A percentile compares a stretch with the other conserved stretches of the same genome.
These are phyloP conservation scores for Populus deltoides DNA, from an alignment of 345 rosid species.

Conservation along the genomic window DNA sequence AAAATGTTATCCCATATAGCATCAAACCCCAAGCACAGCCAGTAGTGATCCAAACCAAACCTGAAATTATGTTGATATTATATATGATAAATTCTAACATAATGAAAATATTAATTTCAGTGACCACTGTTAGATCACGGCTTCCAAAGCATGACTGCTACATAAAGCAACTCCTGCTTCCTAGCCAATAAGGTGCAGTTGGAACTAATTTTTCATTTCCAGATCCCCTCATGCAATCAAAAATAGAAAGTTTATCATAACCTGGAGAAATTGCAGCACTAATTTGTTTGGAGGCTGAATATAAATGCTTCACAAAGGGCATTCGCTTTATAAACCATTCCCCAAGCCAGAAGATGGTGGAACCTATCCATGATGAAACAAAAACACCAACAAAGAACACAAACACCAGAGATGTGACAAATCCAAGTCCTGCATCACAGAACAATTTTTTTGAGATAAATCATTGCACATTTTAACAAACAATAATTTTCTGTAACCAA, in stretches of 20 bases:
- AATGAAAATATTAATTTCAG: not conserved
- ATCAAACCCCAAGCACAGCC: not conserved
- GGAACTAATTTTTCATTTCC: slow-evolving; percentile 4
- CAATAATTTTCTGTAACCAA: no score
- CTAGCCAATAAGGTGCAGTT: no score
- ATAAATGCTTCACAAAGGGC: slow-evolving; percentile 67
- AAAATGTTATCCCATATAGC: not conserved
- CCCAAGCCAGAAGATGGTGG: slow-evolving; percentile 62
- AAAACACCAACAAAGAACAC: slow-evolving; percentile 63
- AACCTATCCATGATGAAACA: slow-evolving; percentile 66
- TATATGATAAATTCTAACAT: not conserved
- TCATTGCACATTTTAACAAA: no score
- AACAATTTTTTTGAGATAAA: not conserved
- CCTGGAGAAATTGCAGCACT: slow-evolving; percentile 77
- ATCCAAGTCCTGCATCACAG: slow-evolving; percentile 59
- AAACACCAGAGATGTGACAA: slow-evolving; percentile 59
- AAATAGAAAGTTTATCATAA: slow-evolving; percentile 8
- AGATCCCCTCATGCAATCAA: slow-evolving; percentile 8
- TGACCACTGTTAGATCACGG: not conserved
- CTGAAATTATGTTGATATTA: not conserved
- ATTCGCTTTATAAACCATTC: slow-evolving; percentile 68
- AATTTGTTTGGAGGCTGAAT: slow-evolving; percentile 74
- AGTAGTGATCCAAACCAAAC: not conserved
- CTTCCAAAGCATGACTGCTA: not conserved
- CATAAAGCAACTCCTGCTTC: not conserved